Conservation (phyloP, 768 basidiomycete species). For the Pluteus cervinus region DNA sequence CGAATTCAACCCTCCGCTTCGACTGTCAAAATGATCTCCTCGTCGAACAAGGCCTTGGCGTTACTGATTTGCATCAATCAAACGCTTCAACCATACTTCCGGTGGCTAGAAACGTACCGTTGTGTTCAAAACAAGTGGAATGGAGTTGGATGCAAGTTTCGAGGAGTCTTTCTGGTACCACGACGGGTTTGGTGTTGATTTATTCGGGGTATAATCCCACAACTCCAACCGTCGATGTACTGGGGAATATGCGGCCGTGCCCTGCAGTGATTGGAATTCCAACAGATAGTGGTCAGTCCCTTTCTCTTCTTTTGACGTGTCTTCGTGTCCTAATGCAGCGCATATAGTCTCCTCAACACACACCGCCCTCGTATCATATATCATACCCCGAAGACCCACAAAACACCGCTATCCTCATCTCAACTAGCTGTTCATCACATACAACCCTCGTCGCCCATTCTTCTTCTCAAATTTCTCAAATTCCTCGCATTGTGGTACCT, state of each 20-base stretch:
- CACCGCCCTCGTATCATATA: conserved; percentile 30
- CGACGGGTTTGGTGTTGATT: background rate
- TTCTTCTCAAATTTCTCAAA: background rate
- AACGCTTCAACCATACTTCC: too few relatives aligned
- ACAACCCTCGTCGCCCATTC: conserved; percentile 36
- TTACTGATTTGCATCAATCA: too few relatives aligned
- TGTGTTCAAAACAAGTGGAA: background rate
- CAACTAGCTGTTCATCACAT: too few relatives aligned
- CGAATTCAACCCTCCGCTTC: conserved; percentile 34
- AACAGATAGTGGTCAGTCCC: background rate
- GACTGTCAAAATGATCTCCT: conserved; percentile 32
- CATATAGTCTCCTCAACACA: too few relatives aligned
- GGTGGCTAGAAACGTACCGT: background rate
- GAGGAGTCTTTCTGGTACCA: background rate
- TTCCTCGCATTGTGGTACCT: background rate
- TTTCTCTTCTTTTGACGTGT: background rate
- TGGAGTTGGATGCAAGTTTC: background rate
- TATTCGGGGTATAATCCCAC: background rate
- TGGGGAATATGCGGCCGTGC: too few relatives aligned
- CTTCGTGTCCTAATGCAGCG: too few relatives aligned
- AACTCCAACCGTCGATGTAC: background rate
- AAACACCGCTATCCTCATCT: too few relatives aligned
- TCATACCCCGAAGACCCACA: conserved; percentile 13
- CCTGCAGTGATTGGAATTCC: background rate
- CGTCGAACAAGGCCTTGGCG: conserved; percentile 35